Evolutionary conservation across 805 yeast genomes (phyloP).

Genomic region (Metschnikowia baotianmanensis): DNA sequence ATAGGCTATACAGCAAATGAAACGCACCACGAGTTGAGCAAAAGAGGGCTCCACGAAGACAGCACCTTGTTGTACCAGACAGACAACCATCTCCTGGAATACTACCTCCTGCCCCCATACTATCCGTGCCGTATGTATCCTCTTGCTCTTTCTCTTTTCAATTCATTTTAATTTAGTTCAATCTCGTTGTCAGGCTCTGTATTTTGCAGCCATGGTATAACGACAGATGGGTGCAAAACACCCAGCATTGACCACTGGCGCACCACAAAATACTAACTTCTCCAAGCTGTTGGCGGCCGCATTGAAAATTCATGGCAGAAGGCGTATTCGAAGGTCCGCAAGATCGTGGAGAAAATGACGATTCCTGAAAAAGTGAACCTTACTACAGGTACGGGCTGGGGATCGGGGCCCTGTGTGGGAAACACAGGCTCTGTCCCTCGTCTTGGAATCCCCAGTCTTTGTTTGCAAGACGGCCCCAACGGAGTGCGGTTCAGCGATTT

Average conservation of each 20-base stretch:
- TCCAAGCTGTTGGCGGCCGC: slow-evolving; percentile 45
- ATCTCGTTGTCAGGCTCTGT: background rate
- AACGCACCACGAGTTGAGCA: slow-evolving; percentile 13
- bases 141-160: background rate
- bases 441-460: slow-evolving; percentile 51
- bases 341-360: slow-evolving; percentile 54
- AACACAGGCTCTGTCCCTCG: slow-evolving; percentile 59
- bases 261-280: slow-evolving; percentile 1
- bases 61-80: slow-evolving; percentile 28
- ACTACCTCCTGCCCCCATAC: slow-evolving; percentile 29
- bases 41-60: slow-evolving; percentile 32
- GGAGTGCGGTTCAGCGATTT: slow-evolving; percentile 59
- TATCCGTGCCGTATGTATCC: slow-evolving; percentile 38
- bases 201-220: background rate
- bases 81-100: slow-evolving; percentile 27
- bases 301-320: slow-evolving; percentile 52
- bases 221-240: background rate
- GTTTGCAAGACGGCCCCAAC: slow-evolving; percentile 62
- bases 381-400: slow-evolving; percentile 65
- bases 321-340: slow-evolving; percentile 56
- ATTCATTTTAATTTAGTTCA: background rate
- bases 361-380: slow-evolving; percentile 58
- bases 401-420: slow-evolving; percentile 60
- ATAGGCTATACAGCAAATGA: slow-evolving; percentile 11
- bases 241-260: background rate